Evolutionary conservation across 352 stramenopile species (phyloP).

Genomic region (Phytophthora melonis): DNA sequence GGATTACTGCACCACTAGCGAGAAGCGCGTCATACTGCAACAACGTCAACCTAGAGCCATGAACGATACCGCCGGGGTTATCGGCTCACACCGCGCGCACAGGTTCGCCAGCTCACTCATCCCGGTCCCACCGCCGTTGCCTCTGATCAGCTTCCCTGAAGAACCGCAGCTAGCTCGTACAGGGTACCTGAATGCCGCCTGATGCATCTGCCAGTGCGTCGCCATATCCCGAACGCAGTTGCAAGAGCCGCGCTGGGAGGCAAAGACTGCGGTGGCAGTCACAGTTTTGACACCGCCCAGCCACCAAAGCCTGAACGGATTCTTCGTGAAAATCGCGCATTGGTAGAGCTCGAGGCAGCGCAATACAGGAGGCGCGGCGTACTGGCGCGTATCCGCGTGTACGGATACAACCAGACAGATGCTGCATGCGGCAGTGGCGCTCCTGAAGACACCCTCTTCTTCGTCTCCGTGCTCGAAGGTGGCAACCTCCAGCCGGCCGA

Average conservation of each 20-base stretch:
- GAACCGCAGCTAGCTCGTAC: constrained; percentile 56
- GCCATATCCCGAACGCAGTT: constrained; percentile 37
- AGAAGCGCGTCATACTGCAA: too few species aligned
- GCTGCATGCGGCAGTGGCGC: constrained; percentile 44
- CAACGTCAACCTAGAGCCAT: too few species aligned
- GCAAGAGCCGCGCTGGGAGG: constrained; percentile 11
- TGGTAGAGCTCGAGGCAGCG: constrained; percentile 49
- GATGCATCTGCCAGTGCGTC: constrained; percentile 56
- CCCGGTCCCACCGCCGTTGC: constrained; percentile 52
- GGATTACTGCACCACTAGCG: too few species aligned
- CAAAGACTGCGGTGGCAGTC: background rate
- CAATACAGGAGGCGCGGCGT: constrained; percentile 44
- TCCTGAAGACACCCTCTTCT: constrained; percentile 63
- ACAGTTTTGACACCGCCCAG: constrained; percentile 11
- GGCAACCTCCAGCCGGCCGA: constrained; percentile 72
- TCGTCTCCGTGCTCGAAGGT: constrained; percentile 84
- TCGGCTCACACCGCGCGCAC: too few species aligned
- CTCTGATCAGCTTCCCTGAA: constrained; percentile 65
- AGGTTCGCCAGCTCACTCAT: too few species aligned
- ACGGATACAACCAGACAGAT: constrained; percentile 78
- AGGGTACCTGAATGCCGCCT: constrained; percentile 48
- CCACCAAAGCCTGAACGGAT: constrained; percentile 47
- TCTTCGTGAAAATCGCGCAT: constrained; percentile 51
- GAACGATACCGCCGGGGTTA: too few species aligned
- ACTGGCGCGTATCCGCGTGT: constrained; percentile 53